Evolutionary conservation across 768 basidiomycete species (phyloP).

Genomic region (Trametopsis cervina): DNA sequence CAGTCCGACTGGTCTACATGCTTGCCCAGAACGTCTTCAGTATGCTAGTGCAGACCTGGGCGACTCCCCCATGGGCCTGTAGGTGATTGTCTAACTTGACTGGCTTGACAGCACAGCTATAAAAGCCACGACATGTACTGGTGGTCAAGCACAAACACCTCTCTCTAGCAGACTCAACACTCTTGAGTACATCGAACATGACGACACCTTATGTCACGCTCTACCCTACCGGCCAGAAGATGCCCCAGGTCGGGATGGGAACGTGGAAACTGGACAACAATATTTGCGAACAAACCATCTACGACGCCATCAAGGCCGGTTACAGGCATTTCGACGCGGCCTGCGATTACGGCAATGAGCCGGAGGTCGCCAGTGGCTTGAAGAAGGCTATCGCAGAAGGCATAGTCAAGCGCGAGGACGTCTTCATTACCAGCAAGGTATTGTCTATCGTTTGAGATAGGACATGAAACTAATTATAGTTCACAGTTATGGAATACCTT

Average conservation of each 20-base stretch:
- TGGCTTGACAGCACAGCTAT: too few species aligned
- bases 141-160: too few species aligned
- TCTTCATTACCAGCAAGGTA: constrained; percentile 23
- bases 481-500: constrained; percentile 33
- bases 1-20: too few species aligned
- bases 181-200: neutral
- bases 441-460: neutral
- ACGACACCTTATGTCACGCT: neutral
- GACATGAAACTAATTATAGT: neutral
- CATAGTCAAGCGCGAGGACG: constrained; percentile 34
- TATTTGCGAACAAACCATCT: constrained; percentile 16
- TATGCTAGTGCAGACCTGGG: too few species aligned
- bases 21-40: too few species aligned
- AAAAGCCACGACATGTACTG: too few species aligned
- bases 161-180: too few species aligned
- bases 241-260: constrained; percentile 19
- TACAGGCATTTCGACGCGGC: constrained; percentile 19
- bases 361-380: constrained; percentile 30
- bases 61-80: too few species aligned
- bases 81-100: too few species aligned
- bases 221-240: neutral
- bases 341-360: constrained; percentile 34
- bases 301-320: constrained; percentile 15
- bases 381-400: constrained; percentile 30
- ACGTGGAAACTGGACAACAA: constrained; percentile 20